A percentile compares a stretch with the other conserved stretches of the same genome.
Conservation (phyloP, 495 filamentous ascomycete species). For the Chaetomium tenue region DNA sequence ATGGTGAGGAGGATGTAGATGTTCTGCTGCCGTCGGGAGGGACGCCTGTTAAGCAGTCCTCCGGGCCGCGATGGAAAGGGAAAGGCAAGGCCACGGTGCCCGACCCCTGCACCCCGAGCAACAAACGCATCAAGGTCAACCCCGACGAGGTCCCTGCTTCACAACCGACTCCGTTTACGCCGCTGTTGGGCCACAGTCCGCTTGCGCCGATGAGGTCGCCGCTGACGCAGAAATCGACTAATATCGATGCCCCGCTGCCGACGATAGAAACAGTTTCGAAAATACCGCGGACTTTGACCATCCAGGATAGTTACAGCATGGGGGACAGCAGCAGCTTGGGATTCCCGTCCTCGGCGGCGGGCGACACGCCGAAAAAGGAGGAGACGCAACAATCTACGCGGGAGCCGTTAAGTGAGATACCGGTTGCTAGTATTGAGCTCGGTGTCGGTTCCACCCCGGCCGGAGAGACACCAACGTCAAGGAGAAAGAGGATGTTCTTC, state of each 20-base stretch:
- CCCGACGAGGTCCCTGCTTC: conserved; percentile 44
- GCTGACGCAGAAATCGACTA: conserved; percentile 41
- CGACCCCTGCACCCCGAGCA: conserved; percentile 38
- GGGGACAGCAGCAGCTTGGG: conserved; percentile 29
- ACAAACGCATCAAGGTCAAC: conserved; percentile 36
- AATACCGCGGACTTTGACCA: conserved; percentile 34
- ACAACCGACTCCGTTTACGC: conserved; percentile 39
- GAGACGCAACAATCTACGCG: conserved; percentile 20
- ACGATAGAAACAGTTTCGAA: conserved; percentile 32
- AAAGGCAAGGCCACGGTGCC: conserved; percentile 14
- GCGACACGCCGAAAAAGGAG: conserved; percentile 13
- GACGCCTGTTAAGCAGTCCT: neutral
- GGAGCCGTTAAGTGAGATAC: conserved; percentile 32
- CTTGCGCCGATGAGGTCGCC: conserved; percentile 34
- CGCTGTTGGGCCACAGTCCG: conserved; percentile 36
- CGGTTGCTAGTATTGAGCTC: conserved; percentile 18
- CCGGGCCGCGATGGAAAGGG: neutral
- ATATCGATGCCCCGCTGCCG: conserved; percentile 30
- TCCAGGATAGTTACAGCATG: conserved; percentile 44
- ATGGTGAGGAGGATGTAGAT: conserved; percentile 29
- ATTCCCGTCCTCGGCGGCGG: conserved; percentile 12
- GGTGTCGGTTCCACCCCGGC: conserved; percentile 10
- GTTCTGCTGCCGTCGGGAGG: neutral
- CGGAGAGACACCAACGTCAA: conserved; percentile 19
- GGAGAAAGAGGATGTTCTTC: conserved; percentile 19